Evolutionary conservation across 1,139 yeast species (phyloP), one percentile per base, ranked within the genome.

Genomic region (Candida anutae): DNA sequence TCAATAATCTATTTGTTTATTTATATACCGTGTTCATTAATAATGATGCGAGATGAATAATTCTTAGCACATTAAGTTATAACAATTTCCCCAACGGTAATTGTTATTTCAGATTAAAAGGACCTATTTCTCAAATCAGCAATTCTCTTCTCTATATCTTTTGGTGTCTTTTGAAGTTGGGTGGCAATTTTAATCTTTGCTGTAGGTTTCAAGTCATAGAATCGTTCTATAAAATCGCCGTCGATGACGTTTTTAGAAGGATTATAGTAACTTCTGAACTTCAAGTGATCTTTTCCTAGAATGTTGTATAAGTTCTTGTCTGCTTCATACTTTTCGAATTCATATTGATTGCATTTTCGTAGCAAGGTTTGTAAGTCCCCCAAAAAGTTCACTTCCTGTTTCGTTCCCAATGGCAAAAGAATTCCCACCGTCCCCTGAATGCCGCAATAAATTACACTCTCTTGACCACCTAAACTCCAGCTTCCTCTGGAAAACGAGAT

Each of bases 181-280:
- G 56, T 53, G 0, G 83, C 75, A 25, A 83, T 63, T 21, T 44
- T 48, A 19, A 64, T 52, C 43, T 77, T 72, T 8, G 50, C 42
- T 0, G 57, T 53, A 1, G 46, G 46, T 2, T 53, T 46, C 21
- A 80, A 49, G 6, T 43, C 43, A 21, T 52, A 50, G 45, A 59
- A 82, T 28, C 53, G 50, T 43, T 85, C 96, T 29, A 90, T 61
- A 16, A 84, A 58, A 49, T 90, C 97, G 8, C 98, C 98, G 52
- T 90, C 97, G 25, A 90, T 66, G 2, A 83, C 77, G 30, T 75
- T 69, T 39, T 77, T 78, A 5, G 69, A 73, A 0, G 96, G 95
- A 13, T 74, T 76, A 45, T 84, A 85, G 46, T 79, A 81, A 28
- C 96, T 69, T 29, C 96, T 59, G 46, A 68, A 87, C 36, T 70